A percentile compares a stretch with the other conserved stretches of the same genome.
Evolutionary conservation across 768 basidiomycete genomes (phyloP).

Genomic region (Phlebiopsis flavidoalba): DNA sequence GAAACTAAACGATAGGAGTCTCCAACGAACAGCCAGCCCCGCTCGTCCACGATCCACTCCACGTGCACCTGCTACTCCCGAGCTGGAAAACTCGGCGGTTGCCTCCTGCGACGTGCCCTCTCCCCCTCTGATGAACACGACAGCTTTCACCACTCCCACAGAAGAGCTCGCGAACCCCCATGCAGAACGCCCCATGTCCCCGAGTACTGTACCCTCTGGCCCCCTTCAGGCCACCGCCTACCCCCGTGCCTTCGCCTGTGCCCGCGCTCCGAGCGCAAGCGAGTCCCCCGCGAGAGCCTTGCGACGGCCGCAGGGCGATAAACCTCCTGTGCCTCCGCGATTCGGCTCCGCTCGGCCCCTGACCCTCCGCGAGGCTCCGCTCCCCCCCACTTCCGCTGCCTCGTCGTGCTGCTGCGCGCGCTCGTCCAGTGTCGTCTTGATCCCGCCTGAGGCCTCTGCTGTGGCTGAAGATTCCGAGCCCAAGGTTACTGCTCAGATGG

Average conservation of each 20-base stretch:
- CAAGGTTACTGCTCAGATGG: not conserved
- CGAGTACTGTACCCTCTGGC: slow-evolving; percentile 16
- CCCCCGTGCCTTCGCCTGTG: not conserved
- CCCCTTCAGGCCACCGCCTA: slow-evolving; percentile 16
- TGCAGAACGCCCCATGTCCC: slow-evolving; percentile 1
- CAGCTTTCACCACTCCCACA: slow-evolving; percentile 20
- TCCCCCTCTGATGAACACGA: slow-evolving; percentile 13
- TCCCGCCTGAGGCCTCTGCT: not conserved
- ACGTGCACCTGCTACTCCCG: not conserved
- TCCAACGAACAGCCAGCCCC: not conserved
- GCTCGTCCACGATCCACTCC: not conserved
- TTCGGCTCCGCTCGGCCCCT: no score
- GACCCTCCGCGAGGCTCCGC: not conserved
- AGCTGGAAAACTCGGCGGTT: not conserved
- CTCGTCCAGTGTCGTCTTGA: slow-evolving; percentile 26
- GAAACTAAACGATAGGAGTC: slow-evolving; percentile 20
- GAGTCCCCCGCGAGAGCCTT: not conserved
- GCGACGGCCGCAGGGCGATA: not conserved
- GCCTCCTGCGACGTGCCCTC: not conserved
- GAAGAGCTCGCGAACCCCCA: slow-evolving; percentile 17
- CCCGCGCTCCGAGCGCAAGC: not conserved
- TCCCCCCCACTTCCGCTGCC: slow-evolving; percentile 53
- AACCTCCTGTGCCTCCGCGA: not conserved
- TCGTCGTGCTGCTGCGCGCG: slow-evolving; percentile 56
- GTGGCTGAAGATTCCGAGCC: not conserved